phyloP scores from a whole-genome alignment of 352 stramenopile species.

The Globisporangium emineosum region DNA sequence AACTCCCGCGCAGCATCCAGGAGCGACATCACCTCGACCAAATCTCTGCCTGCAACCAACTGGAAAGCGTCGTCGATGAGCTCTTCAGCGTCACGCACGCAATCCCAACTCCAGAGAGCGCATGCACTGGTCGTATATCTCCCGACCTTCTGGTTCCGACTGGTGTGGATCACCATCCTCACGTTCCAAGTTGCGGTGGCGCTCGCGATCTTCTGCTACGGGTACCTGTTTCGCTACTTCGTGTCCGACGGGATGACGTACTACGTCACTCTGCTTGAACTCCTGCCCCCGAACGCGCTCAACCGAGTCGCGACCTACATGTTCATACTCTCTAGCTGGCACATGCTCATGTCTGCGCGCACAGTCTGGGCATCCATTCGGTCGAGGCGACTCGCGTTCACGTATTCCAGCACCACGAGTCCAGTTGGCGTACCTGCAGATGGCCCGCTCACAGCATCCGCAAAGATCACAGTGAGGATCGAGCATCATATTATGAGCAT shows the following conservation, averaged over 20 bases:
- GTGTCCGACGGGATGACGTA: conserved; percentile 7
- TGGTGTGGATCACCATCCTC: conserved; percentile 5
- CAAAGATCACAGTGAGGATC: not conserved
- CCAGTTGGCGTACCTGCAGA: not conserved
- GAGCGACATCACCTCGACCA: not conserved
- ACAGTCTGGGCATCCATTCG: conserved; percentile 8
- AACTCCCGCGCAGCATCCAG: not conserved
- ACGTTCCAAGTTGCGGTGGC: conserved; percentile 6
- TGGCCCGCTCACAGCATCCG: not conserved
- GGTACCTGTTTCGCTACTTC: conserved; percentile 6
- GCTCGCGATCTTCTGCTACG: conserved; percentile 2
- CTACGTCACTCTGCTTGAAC: conserved; percentile 7
- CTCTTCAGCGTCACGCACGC: not conserved
- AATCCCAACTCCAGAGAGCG: not conserved
- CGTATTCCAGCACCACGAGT: not conserved
- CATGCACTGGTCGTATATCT: conserved; percentile 1
- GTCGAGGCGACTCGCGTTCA: conserved; percentile 4
- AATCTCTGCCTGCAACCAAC: not conserved
- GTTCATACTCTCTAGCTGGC: conserved; percentile 8
- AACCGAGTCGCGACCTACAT: not conserved
- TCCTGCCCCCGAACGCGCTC: conserved; percentile 2
- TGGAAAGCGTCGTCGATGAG: not conserved
- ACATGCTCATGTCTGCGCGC: conserved; percentile 7
- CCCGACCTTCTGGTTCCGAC: conserved; percentile 11
- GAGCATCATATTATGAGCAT: not conserved